These are phyloP conservation scores for Mycena metata DNA, from an alignment of 768 basidiomycete species.

Conservation along the genomic window DNA sequence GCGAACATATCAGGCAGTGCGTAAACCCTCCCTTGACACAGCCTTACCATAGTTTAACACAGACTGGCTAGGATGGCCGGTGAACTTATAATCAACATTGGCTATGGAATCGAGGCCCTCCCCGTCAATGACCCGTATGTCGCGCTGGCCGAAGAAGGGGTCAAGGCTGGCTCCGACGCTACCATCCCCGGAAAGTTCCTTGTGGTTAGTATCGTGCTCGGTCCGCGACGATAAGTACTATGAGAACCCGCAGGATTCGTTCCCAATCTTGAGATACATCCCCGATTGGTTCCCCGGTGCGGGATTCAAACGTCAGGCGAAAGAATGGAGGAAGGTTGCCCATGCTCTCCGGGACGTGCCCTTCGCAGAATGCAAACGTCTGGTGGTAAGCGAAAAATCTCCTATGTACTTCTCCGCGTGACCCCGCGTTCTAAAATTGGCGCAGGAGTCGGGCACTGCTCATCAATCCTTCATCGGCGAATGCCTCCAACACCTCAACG, in stretches of 20 bases:
- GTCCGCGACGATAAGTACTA: no score
- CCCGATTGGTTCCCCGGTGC: conserved; percentile 44
- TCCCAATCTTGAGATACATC: conserved; percentile 42
- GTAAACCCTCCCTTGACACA: not conserved
- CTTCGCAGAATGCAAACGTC: conserved; percentile 34
- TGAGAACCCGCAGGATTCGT: no score
- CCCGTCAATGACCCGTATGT: conserved; percentile 44
- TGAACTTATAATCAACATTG: conserved; percentile 28
- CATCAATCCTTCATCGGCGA: conserved; percentile 1
- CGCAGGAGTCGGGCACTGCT: conserved; percentile 10
- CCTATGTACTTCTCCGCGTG: no score
- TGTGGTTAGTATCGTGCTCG: conserved; percentile 11
- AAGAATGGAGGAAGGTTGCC: conserved; percentile 37
- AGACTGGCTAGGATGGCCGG: conserved; percentile 43
- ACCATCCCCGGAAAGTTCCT: conserved; percentile 37
- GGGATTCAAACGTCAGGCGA: conserved; percentile 49
- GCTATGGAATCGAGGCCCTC: conserved; percentile 45
- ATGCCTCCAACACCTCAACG: not conserved
- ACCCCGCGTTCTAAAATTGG: not conserved
- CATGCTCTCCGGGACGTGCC: conserved; percentile 29
- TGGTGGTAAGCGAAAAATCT: conserved; percentile 16
- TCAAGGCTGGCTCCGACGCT: conserved; percentile 33
- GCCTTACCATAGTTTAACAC: not conserved
- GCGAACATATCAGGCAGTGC: conserved; percentile 40
- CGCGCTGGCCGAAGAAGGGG: conserved; percentile 32